Base-by-base conservation (phyloP, 2,329 filamentous ascomycete genomes). In the Exophiala calicioides region DNA sequence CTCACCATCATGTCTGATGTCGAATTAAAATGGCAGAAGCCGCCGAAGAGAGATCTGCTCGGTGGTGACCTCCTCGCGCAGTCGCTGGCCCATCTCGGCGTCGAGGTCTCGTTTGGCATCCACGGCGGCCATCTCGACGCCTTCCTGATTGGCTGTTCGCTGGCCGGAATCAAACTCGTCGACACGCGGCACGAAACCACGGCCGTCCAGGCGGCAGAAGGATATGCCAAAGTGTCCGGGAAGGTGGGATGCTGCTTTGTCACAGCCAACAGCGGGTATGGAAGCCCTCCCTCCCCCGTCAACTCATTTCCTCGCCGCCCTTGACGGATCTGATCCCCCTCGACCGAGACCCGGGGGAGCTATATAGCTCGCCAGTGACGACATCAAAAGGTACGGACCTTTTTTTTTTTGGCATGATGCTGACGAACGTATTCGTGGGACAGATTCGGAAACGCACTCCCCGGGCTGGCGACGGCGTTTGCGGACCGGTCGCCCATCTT, bases 91-190 rank as follows among this genome's bases (percentile, higher is more conserved):
- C 61, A 68, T 19, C 58, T 73, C 1, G 71, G 70, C 5, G 66
- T 70, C 2, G 62, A 67, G 13, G 68, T 74, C 13, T 67, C 69
- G 1, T 76, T 76, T 46, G 72, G 72, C 15, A 58, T 75, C 8
- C 73, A 75, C 51, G 73, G 72, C 2, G 71, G 73, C 6, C 71
- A 75, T 53, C 62, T 75, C 1, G 72, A 76, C 59, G 70, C 72
- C 10, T 75, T 76, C 48, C 59, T 76, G 2, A 65, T 74, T 57
- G 73, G 70, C 5, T 71, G 68, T 43, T 62, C 64, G 3, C 60
- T 65, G 16, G 49, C 60, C 10, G 70, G 65, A 9, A 74, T 75
- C 35, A 62, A 61, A 4, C 62, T 75, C 2, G 60, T 75, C 18
- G 71, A 76, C 50, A 74, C 69, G 1, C 58, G 72, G 31, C 73